Base-by-base conservation (phyloP, 306 rosid genomes). In the Cercis canadensis region DNA sequence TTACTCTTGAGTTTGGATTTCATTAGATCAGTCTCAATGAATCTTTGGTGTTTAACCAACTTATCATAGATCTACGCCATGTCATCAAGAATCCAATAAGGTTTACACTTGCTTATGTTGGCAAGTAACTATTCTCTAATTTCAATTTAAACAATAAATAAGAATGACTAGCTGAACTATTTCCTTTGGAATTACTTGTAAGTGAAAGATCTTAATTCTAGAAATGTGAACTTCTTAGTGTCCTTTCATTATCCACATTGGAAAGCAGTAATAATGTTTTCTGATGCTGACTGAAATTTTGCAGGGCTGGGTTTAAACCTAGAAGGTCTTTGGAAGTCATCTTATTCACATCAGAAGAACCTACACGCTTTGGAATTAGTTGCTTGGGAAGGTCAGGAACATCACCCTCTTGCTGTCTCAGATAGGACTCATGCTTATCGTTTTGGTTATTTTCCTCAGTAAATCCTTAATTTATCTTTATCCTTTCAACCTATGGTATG, bases 341-440 rank as follows among this genome's bases (percentile, higher is more conserved):
- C 74, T 66, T 77, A 74, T 94, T 94, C 86, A 94, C 98, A 57
- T 94, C 98, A 13, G 98, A 94, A 86, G 98, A 94, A 80, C 97
- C 98, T 31, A 87, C 98, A 19, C 95, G 96, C 77, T 94, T 86
- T 82, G 98, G 96, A 62, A 87, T 94, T 74, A 56, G 97, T 82
- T 94, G 98, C 78, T 82, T 94, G 73, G 97, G 97, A 86, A 93
- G 98, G 98, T 93, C 60, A 79, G 87, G 37, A 75, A 46, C 54
- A n/a, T n/a, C n/a, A 14, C 31, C 18, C 15, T 47, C 11, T 19
- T 24, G 74, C 32, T 24, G 11, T 73, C 53, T 70, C 47, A 69
- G 60, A 50, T 46, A 13, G 62, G 37, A 63, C 67, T 69, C 34
- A 68, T 81, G 14, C 63, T 40, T 53, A 64, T 63, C 19, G 14